These are phyloP conservation scores for Cucurbita pepo DNA, from an alignment of 306 rosid genomes.

Conservation along the genomic window DNA sequence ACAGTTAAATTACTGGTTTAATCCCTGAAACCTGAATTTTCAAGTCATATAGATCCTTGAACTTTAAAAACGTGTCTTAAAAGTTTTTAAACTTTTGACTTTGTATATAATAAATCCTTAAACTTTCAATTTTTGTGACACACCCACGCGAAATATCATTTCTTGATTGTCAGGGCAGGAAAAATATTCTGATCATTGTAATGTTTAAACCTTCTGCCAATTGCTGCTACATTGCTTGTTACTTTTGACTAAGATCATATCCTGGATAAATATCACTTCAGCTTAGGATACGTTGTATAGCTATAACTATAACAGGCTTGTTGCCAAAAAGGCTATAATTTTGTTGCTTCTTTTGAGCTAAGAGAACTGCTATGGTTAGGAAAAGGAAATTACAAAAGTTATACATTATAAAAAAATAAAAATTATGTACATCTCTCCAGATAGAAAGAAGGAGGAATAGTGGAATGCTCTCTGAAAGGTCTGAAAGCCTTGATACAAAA, in stretches of 20 bases:
- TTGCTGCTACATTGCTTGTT: not conserved
- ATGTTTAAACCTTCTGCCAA: not conserved
- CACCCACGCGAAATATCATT: not conserved
- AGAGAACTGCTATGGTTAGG: not conserved
- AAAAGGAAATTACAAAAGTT: not conserved
- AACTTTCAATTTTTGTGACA: not conserved
- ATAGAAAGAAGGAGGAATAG: slow-evolving; percentile 31
- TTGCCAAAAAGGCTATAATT: not conserved
- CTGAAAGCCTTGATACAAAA: slow-evolving; percentile 14
- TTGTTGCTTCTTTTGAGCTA: not conserved
- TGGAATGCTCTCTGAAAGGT: slow-evolving; percentile 27
- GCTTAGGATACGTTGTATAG: not conserved
- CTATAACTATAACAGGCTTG: not conserved
- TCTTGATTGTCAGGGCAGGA: not conserved
- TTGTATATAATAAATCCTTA: not conserved
- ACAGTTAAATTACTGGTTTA: too few relatives aligned
- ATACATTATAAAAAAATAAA: not conserved
- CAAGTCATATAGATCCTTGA: too few relatives aligned
- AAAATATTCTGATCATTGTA: not conserved
- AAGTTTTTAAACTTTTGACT: too few relatives aligned
- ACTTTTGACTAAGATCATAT: not conserved
- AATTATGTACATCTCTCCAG: slow-evolving; percentile 18
- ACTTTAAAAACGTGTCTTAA: too few relatives aligned
- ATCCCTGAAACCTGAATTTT: too few relatives aligned
- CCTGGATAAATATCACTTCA: not conserved